Percentiles rank a stretch among this genome's conserved stretches.
These are phyloP conservation scores for Fusarium compactum DNA, from an alignment of 2,329 filamentous ascomycete genomes.

Conservation along the genomic window DNA sequence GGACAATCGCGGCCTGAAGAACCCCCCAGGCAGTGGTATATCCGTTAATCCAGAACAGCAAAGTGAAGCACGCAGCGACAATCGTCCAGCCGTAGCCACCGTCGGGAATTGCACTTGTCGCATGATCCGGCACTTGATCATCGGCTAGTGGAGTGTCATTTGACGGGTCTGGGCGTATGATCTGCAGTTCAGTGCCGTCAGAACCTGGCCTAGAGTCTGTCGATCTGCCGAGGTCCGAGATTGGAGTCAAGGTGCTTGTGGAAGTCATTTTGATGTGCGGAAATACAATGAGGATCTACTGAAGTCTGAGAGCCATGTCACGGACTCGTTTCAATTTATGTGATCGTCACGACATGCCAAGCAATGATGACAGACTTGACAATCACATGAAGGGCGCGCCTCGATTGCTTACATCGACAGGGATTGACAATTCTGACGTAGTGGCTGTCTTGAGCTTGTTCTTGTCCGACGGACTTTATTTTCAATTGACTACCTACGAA, in stretches of 20 bases:
- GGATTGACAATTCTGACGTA: neutral
- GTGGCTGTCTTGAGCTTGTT: neutral
- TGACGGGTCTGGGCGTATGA: neutral
- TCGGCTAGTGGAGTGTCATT: neutral
- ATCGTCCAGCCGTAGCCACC: slow-evolving; percentile 23
- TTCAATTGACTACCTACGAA: neutral
- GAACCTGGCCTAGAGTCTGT: neutral
- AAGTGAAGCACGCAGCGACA: neutral
- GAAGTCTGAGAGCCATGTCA: neutral
- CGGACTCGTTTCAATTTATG: neutral
- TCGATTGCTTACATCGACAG: neutral
- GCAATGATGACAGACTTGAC: too few relatives aligned
- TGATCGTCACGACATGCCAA: neutral
- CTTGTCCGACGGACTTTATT: neutral
- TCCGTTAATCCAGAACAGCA: slow-evolving; percentile 1
- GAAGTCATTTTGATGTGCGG: neutral
- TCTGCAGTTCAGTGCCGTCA: neutral
- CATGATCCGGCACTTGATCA: slow-evolving; percentile 6
- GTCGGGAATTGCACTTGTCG: slow-evolving; percentile 6
- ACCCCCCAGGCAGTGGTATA: slow-evolving; percentile 11
- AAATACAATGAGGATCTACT: neutral
- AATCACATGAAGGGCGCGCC: slow-evolving; percentile 4
- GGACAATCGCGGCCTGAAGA: slow-evolving; percentile 1
- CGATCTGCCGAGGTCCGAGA: neutral
- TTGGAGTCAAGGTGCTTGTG: neutral